A percentile compares a stretch with the other conserved stretches of the same genome.
Conservation (phyloP, 139 green algal genomes). For the Coccomyxa sp. region DNA sequence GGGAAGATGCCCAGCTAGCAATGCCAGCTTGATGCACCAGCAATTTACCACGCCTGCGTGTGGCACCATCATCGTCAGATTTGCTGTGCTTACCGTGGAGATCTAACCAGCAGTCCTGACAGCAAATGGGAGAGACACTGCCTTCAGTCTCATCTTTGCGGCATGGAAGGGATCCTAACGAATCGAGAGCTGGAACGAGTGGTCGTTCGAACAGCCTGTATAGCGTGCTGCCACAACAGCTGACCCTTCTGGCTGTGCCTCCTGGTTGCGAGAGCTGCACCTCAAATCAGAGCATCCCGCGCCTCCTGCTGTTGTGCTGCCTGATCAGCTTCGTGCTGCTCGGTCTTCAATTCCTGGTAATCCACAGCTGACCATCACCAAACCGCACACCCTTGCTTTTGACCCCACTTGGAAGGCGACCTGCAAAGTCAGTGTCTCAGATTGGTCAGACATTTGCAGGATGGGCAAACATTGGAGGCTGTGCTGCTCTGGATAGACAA, state of each 20-base stretch:
- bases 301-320: conserved; percentile 8
- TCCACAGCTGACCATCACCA: background rate
- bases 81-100: too few relatives aligned
- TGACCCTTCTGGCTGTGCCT: background rate
- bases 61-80: too few relatives aligned
- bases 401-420: too few relatives aligned
- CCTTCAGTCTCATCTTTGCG: background rate
- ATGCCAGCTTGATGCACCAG: too few relatives aligned
- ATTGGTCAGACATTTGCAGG: background rate
- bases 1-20: too few relatives aligned
- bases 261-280: conserved; percentile 5
- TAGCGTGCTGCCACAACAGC: background rate
- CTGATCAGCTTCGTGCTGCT: conserved; percentile 12
- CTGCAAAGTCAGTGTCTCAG: background rate
- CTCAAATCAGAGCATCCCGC: conserved; percentile 10
- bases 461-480: conserved; percentile 5
- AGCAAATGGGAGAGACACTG: background rate
- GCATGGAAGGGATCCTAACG: background rate
- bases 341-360: conserved; percentile 4
- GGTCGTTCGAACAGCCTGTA: background rate
- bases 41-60: too few relatives aligned
- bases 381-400: background rate
- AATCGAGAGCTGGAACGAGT: background rate
- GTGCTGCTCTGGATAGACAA: conserved; percentile 16
- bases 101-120: too few relatives aligned